Conservation (phyloP, 352 stramenopile genomes). For the Globisporangium iwayamae region DNA sequence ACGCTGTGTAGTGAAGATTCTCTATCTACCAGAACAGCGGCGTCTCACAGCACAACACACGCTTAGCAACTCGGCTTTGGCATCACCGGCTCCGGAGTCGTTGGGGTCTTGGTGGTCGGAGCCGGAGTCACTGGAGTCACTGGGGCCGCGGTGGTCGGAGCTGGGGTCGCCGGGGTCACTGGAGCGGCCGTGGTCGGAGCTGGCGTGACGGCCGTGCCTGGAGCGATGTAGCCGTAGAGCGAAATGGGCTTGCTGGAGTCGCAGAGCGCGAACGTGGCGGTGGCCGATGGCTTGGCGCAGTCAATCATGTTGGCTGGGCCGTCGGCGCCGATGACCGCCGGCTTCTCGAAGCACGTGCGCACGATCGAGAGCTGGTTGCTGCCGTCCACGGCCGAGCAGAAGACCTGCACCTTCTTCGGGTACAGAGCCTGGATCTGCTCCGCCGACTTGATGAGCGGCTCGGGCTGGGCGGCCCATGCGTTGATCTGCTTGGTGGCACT, state of each 20-base stretch:
- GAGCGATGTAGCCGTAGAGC: slow-evolving; percentile 40
- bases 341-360: slow-evolving; percentile 29
- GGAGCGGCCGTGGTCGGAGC: neutral
- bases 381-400: slow-evolving; percentile 21
- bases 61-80: slow-evolving; percentile 9
- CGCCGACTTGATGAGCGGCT: slow-evolving; percentile 7
- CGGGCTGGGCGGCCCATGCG: slow-evolving; percentile 11
- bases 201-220: slow-evolving; percentile 4
- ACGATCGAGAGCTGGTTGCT: slow-evolving; percentile 22
- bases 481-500: slow-evolving; percentile 18
- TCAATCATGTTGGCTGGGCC: slow-evolving; percentile 47
- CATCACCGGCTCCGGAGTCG: neutral
- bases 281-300: slow-evolving; percentile 37
- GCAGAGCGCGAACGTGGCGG: slow-evolving; percentile 50
- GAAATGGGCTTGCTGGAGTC: slow-evolving; percentile 37
- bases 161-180: neutral
- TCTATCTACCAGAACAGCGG: neutral
- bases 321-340: slow-evolving; percentile 25
- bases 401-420: slow-evolving; percentile 20
- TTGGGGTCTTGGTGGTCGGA: neutral
- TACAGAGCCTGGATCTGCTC: slow-evolving; percentile 15
- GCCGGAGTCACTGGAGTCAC: neutral
- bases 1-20: neutral
- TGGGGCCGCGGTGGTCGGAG: slow-evolving; percentile 1
- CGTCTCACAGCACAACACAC: neutral